Conservation (phyloP, 169 alveolate species). For the Cryptosporidium sp. region DNA sequence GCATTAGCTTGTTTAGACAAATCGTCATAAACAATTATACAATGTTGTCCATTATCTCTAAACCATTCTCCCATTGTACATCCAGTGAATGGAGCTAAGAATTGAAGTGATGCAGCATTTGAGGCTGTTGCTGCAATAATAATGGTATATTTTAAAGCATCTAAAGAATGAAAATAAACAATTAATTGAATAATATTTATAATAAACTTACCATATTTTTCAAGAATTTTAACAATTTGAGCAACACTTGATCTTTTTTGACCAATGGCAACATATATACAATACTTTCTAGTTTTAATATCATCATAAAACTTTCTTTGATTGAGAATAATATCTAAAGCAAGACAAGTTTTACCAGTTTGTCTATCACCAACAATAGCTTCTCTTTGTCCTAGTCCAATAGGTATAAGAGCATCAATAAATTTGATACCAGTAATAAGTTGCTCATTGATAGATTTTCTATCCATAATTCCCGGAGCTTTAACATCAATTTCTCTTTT, state of each 20-base stretch:
- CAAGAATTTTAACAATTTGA: slow-evolving; percentile 88
- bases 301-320: slow-evolving; percentile 87
- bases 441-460: slow-evolving; percentile 97
- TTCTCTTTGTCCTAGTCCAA: slow-evolving; percentile 99
- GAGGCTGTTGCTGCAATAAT: slow-evolving; percentile 99
- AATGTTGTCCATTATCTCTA: slow-evolving; percentile 96
- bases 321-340: slow-evolving; percentile 95
- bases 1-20: slow-evolving; percentile 98
- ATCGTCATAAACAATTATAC: slow-evolving; percentile 97
- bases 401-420: slow-evolving; percentile 97
- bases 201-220: slow-evolving; percentile 86
- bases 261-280: slow-evolving; percentile 98
- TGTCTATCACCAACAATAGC: slow-evolving; percentile 98
- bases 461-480: slow-evolving; percentile 98
- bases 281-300: slow-evolving; percentile 84
- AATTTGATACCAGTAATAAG: slow-evolving; percentile 96
- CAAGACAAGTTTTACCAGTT: slow-evolving; percentile 98
- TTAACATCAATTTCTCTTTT: slow-evolving; percentile 95
- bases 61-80: slow-evolving; percentile 99
- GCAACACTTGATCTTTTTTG: slow-evolving; percentile 97
- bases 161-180: background rate
- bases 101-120: slow-evolving; percentile 98
- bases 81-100: slow-evolving; percentile 97
- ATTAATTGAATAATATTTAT: background rate
- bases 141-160: slow-evolving; percentile 91